Conservation (phyloP, 441 rosid genomes). For the Lepidium campestre region DNA sequence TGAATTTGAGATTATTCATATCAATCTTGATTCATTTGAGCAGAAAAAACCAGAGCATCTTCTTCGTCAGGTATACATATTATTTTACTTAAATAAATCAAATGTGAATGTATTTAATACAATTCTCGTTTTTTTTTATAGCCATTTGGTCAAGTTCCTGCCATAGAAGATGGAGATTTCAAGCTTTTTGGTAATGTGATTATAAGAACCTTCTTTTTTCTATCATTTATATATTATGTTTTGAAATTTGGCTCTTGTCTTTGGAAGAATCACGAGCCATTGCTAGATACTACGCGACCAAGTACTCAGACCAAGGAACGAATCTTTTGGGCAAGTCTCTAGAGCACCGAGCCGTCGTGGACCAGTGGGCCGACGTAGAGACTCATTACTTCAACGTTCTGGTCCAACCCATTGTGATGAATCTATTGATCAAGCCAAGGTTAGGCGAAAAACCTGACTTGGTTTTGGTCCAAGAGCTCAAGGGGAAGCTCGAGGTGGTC, state of each 20-base stretch:
- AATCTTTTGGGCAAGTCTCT: constrained; percentile 46
- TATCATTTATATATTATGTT: neutral
- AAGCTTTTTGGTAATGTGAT: constrained; percentile 43
- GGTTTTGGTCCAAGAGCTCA: constrained; percentile 26
- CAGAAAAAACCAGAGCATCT: constrained; percentile 49
- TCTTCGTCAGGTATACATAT: constrained; percentile 42
- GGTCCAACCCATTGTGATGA: constrained; percentile 38
- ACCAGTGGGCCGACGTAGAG: constrained; percentile 74
- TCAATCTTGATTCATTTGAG: constrained; percentile 38
- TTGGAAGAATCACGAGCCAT: constrained; percentile 56
- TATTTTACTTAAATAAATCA: neutral
- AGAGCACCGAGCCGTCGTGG: constrained; percentile 60
- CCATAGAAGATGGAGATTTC: constrained; percentile 54
- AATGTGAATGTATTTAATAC: neutral
- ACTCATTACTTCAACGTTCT: constrained; percentile 52
- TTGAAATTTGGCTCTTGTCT: neutral
- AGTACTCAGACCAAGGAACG: constrained; percentile 50
- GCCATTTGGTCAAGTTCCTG: constrained; percentile 78
- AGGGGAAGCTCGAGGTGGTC: constrained; percentile 44
- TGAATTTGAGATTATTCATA: constrained; percentile 39
- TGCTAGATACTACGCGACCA: constrained; percentile 57
- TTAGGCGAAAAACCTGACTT: constrained; percentile 46
- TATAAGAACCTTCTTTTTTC: neutral
- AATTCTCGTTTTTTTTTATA: neutral
- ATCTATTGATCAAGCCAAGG: constrained; percentile 42